phyloP scores from a whole-genome alignment of 2,329 filamentous ascomycete species.

The Talaromyces islandicus region DNA sequence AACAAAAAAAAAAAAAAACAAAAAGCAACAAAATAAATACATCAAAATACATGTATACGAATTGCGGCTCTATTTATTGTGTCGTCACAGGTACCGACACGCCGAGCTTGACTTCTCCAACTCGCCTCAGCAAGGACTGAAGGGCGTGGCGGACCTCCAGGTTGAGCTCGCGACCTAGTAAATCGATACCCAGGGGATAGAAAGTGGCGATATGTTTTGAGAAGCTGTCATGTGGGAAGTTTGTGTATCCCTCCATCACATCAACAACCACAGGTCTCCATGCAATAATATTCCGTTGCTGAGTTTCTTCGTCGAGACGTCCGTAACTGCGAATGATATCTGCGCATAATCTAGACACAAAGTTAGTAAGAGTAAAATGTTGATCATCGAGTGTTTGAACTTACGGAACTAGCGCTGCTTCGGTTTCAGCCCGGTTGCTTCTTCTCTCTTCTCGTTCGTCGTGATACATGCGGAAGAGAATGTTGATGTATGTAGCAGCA shows the following conservation, averaged over 20 bases:
- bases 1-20: slow-evolving; percentile 9
- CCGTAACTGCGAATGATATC: slow-evolving; percentile 88
- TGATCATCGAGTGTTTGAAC: slow-evolving; percentile 13
- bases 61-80: slow-evolving; percentile 26
- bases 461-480: slow-evolving; percentile 94
- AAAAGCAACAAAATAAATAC: slow-evolving; percentile 8
- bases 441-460: slow-evolving; percentile 79
- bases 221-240: slow-evolving; percentile 76
- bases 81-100: slow-evolving; percentile 32
- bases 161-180: slow-evolving; percentile 76
- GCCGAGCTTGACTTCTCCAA: slow-evolving; percentile 67
- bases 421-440: slow-evolving; percentile 73
- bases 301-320: slow-evolving; percentile 85
- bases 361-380: slow-evolving; percentile 15
- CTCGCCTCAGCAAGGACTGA: slow-evolving; percentile 68
- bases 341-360: slow-evolving; percentile 61
- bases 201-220: slow-evolving; percentile 73
- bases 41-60: slow-evolving; percentile 4
- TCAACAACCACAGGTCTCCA: slow-evolving; percentile 97
- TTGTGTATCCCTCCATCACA: slow-evolving; percentile 85
- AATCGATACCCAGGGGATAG: slow-evolving; percentile 77
- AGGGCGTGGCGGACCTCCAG: slow-evolving; percentile 72
- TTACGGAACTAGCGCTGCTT: slow-evolving; percentile 80
- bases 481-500: slow-evolving; percentile 90
- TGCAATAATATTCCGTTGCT: slow-evolving; percentile 92